Evolutionary conservation across 73 alveolate species (phyloP), one percentile per base, ranked within the genome.

Genomic region (Paramecium bursaria): DNA sequence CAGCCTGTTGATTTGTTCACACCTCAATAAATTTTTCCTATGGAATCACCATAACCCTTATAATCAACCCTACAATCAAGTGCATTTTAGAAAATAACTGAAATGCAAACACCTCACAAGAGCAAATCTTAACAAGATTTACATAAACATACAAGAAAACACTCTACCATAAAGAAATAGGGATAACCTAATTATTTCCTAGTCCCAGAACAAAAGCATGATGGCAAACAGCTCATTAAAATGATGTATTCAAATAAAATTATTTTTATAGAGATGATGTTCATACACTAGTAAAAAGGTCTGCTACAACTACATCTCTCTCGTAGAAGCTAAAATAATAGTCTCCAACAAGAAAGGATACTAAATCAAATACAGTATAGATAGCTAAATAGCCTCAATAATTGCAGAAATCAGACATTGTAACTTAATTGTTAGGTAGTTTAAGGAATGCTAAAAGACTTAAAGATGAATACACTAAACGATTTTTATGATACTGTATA

Each of bases 391-490:
- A 48, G 9, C 21, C 76, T 57, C 26, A 25, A 3, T 25, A 44
- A n/a, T 42, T 23, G 27, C 26, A 11, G 3, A 67, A 67, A 67
- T 53, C 33, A 35, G 82, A 67, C 27, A 67, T 67, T 67, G 82
- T 67, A 17, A 35, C 82, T 19, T 30, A 67, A 42, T 42, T 67
- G 50, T 67, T 67, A 67, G 82, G 82, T 39, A 67, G 82, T 39
- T 39, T 67, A 25, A 44, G 22, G 29, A 67, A 67, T 14, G 17
- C 49, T 9, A 67, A 67, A 23, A 67, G 27, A 57, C 29, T 25
- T n/a, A 25, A 57, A 5, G 76, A 44, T 25, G 52, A 57, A 14
- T 57, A 57, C 39, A 25, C 15, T 10, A 57, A 33, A 57, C 26
- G 31, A 57, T 44, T 27, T 17, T 57, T 33, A 57, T 25, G 15